phyloP scores from a whole-genome alignment of 805 yeast genomes.

The Lipomyces sp. region DNA sequence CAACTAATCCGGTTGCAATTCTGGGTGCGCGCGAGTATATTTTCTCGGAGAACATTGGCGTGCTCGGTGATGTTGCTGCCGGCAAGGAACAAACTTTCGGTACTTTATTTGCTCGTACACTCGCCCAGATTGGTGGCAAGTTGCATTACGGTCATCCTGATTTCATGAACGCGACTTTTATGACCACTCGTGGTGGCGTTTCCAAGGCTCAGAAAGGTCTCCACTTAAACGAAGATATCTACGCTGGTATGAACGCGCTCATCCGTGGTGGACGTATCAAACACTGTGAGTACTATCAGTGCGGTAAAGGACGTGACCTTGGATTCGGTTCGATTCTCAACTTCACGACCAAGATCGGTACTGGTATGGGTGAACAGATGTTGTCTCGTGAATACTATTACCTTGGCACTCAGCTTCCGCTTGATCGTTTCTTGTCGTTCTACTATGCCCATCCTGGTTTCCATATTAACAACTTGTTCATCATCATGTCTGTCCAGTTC shows the following conservation, averaged over 20 bases:
- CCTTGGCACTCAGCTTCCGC: constrained; percentile 84
- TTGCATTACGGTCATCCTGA: constrained; percentile 97
- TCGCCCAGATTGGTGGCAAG: constrained; percentile 93
- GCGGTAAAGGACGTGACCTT: constrained; percentile 95
- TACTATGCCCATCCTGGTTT: constrained; percentile 98
- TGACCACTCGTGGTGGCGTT: constrained; percentile 95
- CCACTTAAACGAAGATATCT: constrained; percentile 92
- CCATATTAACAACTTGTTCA: constrained; percentile 87
- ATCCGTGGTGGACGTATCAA: constrained; percentile 91
- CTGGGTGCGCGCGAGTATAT: constrained; percentile 95
- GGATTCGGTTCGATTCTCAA: constrained; percentile 92
- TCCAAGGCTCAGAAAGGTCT: constrained; percentile 94
- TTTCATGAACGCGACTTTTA: constrained; percentile 83
- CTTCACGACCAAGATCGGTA: constrained; percentile 94
- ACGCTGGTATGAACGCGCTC: constrained; percentile 91
- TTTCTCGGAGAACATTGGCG: constrained; percentile 90
- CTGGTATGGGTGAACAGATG: constrained; percentile 98
- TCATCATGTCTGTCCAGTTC: constrained; percentile 81
- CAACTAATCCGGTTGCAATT: constrained; percentile 74
- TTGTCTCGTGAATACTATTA: constrained; percentile 89
- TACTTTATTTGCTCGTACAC: constrained; percentile 88
- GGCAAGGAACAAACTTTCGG: constrained; percentile 98
- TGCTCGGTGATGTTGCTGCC: constrained; percentile 94
- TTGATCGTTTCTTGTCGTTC: constrained; percentile 88
- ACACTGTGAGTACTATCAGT: constrained; percentile 94